These are phyloP conservation scores for Hypericum perforatum DNA, from an alignment of 345 rosid genomes.

Conservation along the genomic window DNA sequence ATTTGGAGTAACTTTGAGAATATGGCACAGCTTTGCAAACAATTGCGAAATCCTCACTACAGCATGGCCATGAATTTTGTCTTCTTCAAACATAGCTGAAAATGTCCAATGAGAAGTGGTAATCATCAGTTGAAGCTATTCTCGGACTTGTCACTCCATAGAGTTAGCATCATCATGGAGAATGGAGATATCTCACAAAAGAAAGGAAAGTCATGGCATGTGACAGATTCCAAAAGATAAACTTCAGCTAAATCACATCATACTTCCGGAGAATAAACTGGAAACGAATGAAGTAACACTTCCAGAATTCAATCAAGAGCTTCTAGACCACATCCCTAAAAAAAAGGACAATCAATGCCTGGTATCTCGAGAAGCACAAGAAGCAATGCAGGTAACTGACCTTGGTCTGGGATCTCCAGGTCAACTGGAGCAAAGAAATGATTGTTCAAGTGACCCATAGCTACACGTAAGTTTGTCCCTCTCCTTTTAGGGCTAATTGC, in stretches of 20 bases:
- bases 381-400: constrained; percentile 28
- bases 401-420: constrained; percentile 53
- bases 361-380: neutral
- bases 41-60: constrained; percentile 55
- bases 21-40: constrained; percentile 55
- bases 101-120: neutral
- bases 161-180: no score
- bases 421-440: constrained; percentile 48
- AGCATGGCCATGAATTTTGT: constrained; percentile 47
- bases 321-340: no score
- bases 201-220: neutral
- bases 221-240: neutral
- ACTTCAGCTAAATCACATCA: neutral
- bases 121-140: no score
- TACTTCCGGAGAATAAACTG: neutral
- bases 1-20: constrained; percentile 36
- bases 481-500: constrained; percentile 40
- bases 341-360: no score
- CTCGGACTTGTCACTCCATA: no score
- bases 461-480: constrained; percentile 35
- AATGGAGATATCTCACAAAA: neutral
- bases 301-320: no score
- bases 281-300: no score
- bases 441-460: constrained; percentile 45
- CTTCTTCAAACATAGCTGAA: constrained; percentile 31